Evolutionary conservation across 164 flowering plant species (phyloP).

Genomic region (Macadamia tetraphylla): DNA sequence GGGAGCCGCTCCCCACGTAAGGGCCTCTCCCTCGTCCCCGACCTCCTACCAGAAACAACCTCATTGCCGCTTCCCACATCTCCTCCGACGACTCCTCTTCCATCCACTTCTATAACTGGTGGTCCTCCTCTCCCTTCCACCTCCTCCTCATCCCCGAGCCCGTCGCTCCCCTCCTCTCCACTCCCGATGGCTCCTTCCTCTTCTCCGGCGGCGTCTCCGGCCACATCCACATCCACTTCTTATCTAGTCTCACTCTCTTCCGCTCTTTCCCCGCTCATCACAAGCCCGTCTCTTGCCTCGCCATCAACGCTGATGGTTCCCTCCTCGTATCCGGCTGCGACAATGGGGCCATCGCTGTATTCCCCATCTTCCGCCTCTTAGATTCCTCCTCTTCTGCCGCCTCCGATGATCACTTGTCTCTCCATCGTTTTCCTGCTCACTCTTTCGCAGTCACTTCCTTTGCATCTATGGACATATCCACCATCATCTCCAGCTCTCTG

Average conservation of each 20-base stretch:
- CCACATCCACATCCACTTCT: conserved; percentile 26
- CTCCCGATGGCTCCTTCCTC: conserved; percentile 34
- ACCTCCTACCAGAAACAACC: conserved; percentile 16
- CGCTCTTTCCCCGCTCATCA: conserved; percentile 28
- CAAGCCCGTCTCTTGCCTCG: conserved; percentile 27
- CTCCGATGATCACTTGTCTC: not conserved
- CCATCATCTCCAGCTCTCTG: conserved; percentile 32
- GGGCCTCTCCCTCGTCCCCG: conserved; percentile 28
- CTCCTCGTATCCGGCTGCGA: conserved; percentile 25
- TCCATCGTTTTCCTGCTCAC: conserved; percentile 28
- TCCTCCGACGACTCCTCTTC: conserved; percentile 21
- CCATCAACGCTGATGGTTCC: conserved; percentile 17
- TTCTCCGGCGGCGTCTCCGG: conserved; percentile 56
- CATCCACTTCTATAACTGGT: conserved; percentile 34
- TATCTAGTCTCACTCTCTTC: conserved; percentile 29
- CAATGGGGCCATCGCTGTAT: conserved; percentile 18
- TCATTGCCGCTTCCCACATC: conserved; percentile 42
- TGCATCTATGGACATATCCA: conserved; percentile 15
- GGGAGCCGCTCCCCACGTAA: conserved; percentile 31
- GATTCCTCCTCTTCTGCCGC: not conserved
- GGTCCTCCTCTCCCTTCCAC: conserved; percentile 20
- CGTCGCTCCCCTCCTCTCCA: conserved; percentile 39
- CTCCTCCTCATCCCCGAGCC: conserved; percentile 46
- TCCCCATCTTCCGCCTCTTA: conserved; percentile 18
- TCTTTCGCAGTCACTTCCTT: conserved; percentile 31